Percentiles rank a stretch among this genome's conserved stretches.
Evolutionary conservation across 306 rosid species (phyloP).

Genomic region (Casuarina glauca): DNA sequence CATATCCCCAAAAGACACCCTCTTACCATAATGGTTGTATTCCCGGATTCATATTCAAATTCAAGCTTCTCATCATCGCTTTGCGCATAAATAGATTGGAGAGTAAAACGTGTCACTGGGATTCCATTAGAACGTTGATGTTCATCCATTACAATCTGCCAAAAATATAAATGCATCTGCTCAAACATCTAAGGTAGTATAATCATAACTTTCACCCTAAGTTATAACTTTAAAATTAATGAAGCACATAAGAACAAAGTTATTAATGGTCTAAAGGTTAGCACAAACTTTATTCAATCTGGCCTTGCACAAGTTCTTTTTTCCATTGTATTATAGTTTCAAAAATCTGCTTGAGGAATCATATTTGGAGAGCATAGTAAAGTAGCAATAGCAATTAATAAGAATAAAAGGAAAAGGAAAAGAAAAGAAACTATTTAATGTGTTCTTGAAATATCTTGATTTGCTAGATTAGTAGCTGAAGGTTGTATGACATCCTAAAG

Average conservation of each 20-base stretch:
- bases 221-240: background rate
- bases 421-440: too few species aligned
- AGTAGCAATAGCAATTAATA: too few species aligned
- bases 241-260: background rate
- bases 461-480: too few species aligned
- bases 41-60: constrained; percentile 96
- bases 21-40: constrained; percentile 86
- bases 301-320: too few species aligned
- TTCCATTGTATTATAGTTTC: too few species aligned
- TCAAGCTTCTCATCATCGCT: constrained; percentile 91
- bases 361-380: too few species aligned
- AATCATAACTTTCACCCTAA: background rate
- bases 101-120: constrained; percentile 81
- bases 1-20: constrained; percentile 24
- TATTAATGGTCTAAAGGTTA: background rate
- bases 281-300: too few species aligned
- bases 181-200: constrained; percentile 24
- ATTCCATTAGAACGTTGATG: constrained; percentile 91
- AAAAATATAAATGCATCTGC: constrained; percentile 13
- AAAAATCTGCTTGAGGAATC: too few species aligned
- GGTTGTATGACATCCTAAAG: too few species aligned
- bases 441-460: too few species aligned
- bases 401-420: too few species aligned
- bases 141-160: constrained; percentile 98
- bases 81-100: constrained; percentile 91